Conservation (phyloP, 1,284 basidiomycete genomes). For the Cystobasidium slooffiae region DNA sequence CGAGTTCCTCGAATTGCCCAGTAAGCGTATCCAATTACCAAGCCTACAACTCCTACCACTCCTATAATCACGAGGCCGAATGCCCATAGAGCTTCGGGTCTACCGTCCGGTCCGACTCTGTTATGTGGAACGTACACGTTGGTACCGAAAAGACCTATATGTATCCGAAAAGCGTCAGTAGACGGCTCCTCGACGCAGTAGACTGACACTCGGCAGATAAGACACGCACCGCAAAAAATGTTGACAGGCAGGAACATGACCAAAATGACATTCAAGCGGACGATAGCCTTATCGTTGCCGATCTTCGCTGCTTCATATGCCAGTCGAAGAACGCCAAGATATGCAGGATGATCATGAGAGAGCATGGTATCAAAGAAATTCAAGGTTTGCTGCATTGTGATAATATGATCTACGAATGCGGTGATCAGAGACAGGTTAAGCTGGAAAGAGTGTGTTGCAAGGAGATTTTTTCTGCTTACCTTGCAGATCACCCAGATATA, state of each 20-base stretch:
- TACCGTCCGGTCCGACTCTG: conserved; percentile 52
- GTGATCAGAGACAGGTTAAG: background rate
- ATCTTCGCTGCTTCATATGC: conserved; percentile 67
- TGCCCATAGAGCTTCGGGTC: conserved; percentile 50
- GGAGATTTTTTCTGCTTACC: conserved; percentile 61
- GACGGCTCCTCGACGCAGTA: background rate
- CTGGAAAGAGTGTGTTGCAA: background rate
- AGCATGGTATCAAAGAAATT: conserved; percentile 88
- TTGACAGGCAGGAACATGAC: conserved; percentile 73
- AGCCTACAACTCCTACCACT: conserved; percentile 53
- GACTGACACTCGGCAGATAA: background rate
- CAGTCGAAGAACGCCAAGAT: conserved; percentile 75
- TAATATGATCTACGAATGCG: conserved; percentile 74
- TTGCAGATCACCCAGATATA: conserved; percentile 91
- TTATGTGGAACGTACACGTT: conserved; percentile 64
- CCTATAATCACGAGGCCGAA: conserved; percentile 56
- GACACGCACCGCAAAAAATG: conserved; percentile 56
- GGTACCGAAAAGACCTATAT: conserved; percentile 67
- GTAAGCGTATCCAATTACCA: conserved; percentile 48
- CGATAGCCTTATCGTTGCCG: conserved; percentile 69
- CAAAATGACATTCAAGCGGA: conserved; percentile 70
- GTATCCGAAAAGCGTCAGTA: background rate
- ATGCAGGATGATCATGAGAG: conserved; percentile 82
- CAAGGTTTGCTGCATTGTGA: conserved; percentile 82
- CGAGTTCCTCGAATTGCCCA: conserved; percentile 49